Evolutionary conservation across 495 filamentous ascomycete species (phyloP).

Genomic region (Lentithecium fluviatile): DNA sequence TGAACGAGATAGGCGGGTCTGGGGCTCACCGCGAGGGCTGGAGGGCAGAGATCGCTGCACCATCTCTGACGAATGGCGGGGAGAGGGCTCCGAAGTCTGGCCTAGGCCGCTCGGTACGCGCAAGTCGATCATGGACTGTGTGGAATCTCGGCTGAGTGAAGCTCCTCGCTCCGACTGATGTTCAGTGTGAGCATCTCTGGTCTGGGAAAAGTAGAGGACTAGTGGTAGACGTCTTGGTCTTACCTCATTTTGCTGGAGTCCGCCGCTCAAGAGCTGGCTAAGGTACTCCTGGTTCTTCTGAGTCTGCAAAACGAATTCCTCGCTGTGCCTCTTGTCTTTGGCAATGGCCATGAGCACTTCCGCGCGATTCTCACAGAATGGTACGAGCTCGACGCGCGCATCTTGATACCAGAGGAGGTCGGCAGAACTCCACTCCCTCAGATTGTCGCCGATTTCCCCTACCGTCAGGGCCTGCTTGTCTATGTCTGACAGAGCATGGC

Average conservation of each 20-base stretch:
- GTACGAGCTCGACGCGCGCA: background rate
- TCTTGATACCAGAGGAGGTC: background rate
- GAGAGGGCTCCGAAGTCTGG: background rate
- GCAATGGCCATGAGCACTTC: background rate
- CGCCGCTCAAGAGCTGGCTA: background rate
- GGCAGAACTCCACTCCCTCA: background rate
- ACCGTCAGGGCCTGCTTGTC: constrained; percentile 13
- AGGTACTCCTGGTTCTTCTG: background rate
- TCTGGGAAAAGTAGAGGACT: no score
- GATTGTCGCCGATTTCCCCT: constrained; percentile 5
- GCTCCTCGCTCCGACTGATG: no score
- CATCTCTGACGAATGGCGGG: background rate
- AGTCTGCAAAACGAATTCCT: background rate
- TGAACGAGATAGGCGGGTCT: background rate
- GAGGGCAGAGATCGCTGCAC: background rate
- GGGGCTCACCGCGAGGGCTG: background rate
- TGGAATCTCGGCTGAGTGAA: background rate
- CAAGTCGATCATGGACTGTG: background rate
- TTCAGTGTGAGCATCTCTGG: no score
- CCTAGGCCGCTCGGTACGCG: background rate
- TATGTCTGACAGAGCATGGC: background rate
- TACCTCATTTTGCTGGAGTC: no score
- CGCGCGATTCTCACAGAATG: background rate
- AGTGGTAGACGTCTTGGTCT: no score
- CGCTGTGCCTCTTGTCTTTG: background rate